Percentiles rank a stretch among this genome's conserved stretches.
These are phyloP conservation scores for Opeltia flavorubescens DNA, from an alignment of 495 filamentous ascomycete species.

Conservation along the genomic window DNA sequence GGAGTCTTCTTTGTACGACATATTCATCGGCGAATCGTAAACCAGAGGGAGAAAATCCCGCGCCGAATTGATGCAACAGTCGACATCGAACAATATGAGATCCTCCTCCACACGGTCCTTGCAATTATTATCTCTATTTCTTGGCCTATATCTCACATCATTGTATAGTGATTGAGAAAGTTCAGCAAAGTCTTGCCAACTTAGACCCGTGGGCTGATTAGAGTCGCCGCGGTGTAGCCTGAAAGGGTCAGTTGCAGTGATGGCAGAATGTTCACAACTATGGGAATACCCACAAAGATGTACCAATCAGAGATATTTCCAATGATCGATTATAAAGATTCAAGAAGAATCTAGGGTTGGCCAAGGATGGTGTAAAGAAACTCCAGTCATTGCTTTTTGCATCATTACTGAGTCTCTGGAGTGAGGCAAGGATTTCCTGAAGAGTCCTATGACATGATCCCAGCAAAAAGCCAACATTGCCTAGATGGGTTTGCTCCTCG, in stretches of 20 bases:
- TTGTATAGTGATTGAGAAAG: slow-evolving; percentile 3
- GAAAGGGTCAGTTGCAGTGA: slow-evolving; percentile 1
- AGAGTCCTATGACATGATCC: slow-evolving; percentile 5
- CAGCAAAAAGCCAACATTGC: background rate
- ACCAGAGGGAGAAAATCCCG: slow-evolving; percentile 5
- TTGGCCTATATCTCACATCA: background rate
- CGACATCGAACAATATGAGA: slow-evolving; percentile 5
- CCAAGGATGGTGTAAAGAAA: background rate
- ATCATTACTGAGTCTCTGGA: too few relatives aligned
- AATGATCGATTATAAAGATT: slow-evolving; percentile 3
- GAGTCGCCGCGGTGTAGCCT: slow-evolving; percentile 6
- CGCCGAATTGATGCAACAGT: slow-evolving; percentile 6
- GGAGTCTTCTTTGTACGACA: background rate
- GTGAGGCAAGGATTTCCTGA: slow-evolving; percentile 2
- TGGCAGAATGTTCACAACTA: background rate
- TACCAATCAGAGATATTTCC: slow-evolving; percentile 6
- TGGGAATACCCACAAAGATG: slow-evolving; percentile 6
- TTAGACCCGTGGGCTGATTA: slow-evolving; percentile 2
- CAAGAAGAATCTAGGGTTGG: slow-evolving; percentile 3
- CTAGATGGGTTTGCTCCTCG: background rate
- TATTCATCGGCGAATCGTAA: slow-evolving; percentile 2
- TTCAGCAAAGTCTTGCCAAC: slow-evolving; percentile 1
- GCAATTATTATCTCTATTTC: background rate
- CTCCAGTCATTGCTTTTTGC: background rate
- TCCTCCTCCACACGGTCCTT: slow-evolving; percentile 3